Conservation (phyloP, 2,329 filamentous ascomycete genomes). For the Colletotrichum tropicale region DNA sequence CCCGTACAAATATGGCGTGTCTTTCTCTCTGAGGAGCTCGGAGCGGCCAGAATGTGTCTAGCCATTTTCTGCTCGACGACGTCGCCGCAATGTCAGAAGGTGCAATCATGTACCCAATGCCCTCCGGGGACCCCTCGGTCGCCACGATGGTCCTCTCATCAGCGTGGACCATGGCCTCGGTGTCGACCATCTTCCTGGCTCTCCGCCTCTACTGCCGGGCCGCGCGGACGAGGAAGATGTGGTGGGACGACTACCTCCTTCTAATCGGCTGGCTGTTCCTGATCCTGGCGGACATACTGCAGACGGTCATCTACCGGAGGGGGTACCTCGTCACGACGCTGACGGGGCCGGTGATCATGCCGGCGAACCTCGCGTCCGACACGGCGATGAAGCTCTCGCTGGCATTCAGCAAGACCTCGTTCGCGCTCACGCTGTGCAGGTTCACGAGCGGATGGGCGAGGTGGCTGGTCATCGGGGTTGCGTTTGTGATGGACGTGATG, state of each 20-base stretch:
- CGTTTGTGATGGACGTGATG: neutral
- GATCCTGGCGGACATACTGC: constrained; percentile 20
- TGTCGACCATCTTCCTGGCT: constrained; percentile 26
- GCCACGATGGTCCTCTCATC: neutral
- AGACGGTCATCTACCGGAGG: neutral
- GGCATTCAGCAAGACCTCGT: constrained; percentile 38
- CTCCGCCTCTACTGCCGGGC: constrained; percentile 37
- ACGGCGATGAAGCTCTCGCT: constrained; percentile 35
- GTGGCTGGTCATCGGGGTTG: constrained; percentile 32
- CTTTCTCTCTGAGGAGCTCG: neutral
- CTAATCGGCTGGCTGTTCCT: constrained; percentile 34
- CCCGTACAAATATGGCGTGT: neutral
- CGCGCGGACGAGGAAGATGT: constrained; percentile 34
- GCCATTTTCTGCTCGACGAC: neutral
- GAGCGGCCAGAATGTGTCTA: neutral
- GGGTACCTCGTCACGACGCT: neutral
- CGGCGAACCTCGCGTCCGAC: constrained; percentile 47
- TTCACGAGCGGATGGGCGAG: constrained; percentile 48
- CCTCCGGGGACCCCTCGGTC: neutral
- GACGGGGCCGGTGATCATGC: constrained; percentile 54
- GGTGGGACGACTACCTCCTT: constrained; percentile 42
- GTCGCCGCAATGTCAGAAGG: neutral
- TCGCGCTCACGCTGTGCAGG: constrained; percentile 37
- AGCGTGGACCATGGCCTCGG: constrained; percentile 10
- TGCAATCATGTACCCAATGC: neutral